Evolutionary conservation across 2,329 filamentous ascomycete species (phyloP), one percentile per base, ranked within the genome.

Genomic region (Capronia coronata): DNA sequence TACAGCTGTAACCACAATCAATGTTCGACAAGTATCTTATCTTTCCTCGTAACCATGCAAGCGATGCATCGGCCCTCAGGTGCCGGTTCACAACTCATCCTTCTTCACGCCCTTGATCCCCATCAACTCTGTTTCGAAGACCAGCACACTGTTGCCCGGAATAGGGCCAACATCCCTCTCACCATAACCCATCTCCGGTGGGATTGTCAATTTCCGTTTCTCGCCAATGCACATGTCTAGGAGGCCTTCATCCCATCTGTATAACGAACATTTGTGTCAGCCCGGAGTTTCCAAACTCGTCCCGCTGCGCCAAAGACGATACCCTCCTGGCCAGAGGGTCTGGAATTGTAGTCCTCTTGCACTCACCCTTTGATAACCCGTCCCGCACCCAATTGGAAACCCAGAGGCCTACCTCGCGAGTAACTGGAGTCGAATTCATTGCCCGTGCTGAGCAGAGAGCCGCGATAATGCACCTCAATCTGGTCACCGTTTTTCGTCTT

Each of bases 171-270:
- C 79, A 30, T 69, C 75, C 46, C 81, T 76, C 55, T 84, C 73
- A 43, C 93, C 93, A 68, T 97, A 98, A 41, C 81, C 93, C 64
- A 84, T 73, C 64, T 83, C 80, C 16, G 91, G 87, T n/a, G 89
- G 88, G 49, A 98, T 93, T 16, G 84, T 96, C 67, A 98, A 72
- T 48, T 80, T 91, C 61, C 85, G 80, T 76, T 90, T 91, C 76
- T 97, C 91, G 55, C 93, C 91, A 61, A 94, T 85, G 71, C 93
- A 97, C 90, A 97, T 96, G 64, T 87, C 87, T 46, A 93, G 62
- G 32, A 97, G 77, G 43, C 91, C 91, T 65, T 94, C 71, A 62
- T 97, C 91, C 91, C 90, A 96, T 64, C 54, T 53, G 8, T 1
- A 38, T 6, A 3, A 9, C 52, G 9, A 9, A 39, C 19, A 9